These are phyloP conservation scores for Aulographum hederae DNA, from an alignment of 2,329 filamentous ascomycete genomes.

Conservation along the genomic window DNA sequence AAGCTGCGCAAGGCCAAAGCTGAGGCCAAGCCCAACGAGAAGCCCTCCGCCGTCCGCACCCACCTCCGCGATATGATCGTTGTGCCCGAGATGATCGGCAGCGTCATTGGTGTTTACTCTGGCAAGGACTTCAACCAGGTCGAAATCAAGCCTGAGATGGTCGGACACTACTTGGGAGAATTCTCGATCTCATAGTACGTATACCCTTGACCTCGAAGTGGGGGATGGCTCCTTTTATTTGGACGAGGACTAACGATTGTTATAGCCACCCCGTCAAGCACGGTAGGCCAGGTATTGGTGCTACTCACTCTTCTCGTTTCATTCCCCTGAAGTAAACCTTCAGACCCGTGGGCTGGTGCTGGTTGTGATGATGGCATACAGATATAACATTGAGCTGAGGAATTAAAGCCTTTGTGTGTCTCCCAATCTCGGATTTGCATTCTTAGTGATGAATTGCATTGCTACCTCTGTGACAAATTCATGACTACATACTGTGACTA, in stretches of 20 bases:
- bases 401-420: no score
- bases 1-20: constrained; percentile 99
- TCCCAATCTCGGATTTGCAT: no score
- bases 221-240: constrained; percentile 1
- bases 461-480: no score
- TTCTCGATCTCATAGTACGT: constrained; percentile 99
- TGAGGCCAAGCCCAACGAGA: constrained; percentile 98
- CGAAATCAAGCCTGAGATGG: constrained; percentile 99
- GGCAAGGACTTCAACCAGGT: constrained; percentile 99
- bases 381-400: no score
- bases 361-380: no score
- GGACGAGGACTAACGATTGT: constrained; percentile 31
- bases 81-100: constrained; percentile 99
- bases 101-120: constrained; percentile 97
- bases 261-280: constrained; percentile 98
- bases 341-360: no score
- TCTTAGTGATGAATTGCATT: no score
- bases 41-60: constrained; percentile 98
- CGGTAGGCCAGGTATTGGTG: constrained; percentile 99
- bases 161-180: constrained; percentile 97
- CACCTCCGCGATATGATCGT: constrained; percentile 99
- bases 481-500: no score
- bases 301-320: constrained; percentile 99
- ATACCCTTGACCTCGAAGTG: neutral
- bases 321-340: constrained; percentile 99